These are phyloP conservation scores for Lecanoromycetidae sp. DNA, from an alignment of 2,329 filamentous ascomycete species.

Conservation along the genomic window DNA sequence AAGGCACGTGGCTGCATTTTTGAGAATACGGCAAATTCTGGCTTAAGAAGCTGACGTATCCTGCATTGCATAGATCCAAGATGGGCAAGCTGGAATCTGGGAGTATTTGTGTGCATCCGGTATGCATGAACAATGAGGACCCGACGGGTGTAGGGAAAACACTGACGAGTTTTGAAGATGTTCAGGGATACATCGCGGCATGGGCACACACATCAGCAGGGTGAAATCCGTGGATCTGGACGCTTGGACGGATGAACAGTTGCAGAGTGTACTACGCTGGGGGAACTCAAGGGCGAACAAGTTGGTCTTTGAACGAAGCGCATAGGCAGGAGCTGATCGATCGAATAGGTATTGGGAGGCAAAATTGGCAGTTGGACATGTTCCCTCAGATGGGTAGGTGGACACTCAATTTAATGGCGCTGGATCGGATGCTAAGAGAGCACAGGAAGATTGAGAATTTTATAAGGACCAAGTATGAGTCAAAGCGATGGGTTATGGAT, in stretches of 20 bases:
- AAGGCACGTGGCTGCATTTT: background rate
- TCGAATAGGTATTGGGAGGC: constrained; percentile 77
- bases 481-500: constrained; percentile 99
- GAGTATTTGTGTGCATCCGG: constrained; percentile 93
- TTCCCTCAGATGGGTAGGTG: constrained; percentile 69
- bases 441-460: constrained; percentile 93
- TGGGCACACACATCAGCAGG: constrained; percentile 96
- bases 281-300: constrained; percentile 94
- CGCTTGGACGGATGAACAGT: constrained; percentile 95
- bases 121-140: constrained; percentile 18
- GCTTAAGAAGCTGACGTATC: background rate
- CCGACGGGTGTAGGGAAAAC: background rate
- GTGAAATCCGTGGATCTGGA: constrained; percentile 98
- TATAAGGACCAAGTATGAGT: constrained; percentile 96
- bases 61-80: constrained; percentile 58
- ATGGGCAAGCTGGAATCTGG: constrained; percentile 99
- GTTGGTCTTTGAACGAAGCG: constrained; percentile 31
- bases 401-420: constrained; percentile 8
- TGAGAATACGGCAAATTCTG: background rate
- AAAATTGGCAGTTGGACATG: constrained; percentile 80
- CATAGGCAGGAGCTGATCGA: background rate
- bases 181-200: constrained; percentile 94
- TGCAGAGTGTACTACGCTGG: constrained; percentile 89
- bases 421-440: background rate
- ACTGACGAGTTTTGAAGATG: constrained; percentile 39